These are phyloP conservation scores for Xylaria sp. DNA, from an alignment of 495 filamentous ascomycete species.

Conservation along the genomic window DNA sequence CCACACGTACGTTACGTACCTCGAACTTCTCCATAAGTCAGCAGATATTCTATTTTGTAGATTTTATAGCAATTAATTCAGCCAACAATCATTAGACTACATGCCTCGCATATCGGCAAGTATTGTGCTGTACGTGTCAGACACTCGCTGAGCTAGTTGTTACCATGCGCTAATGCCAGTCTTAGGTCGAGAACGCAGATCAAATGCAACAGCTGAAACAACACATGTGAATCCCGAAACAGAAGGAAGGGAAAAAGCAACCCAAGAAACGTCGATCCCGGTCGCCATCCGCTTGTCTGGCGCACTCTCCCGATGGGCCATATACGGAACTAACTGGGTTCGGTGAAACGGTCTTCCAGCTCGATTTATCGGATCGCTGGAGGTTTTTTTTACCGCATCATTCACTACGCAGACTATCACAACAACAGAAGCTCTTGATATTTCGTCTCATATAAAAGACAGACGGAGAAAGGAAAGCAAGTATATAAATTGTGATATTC, in stretches of 20 bases:
- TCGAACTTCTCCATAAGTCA: background rate
- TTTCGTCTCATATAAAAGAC: background rate
- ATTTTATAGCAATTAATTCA: background rate
- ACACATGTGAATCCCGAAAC: constrained; percentile 20
- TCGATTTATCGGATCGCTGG: background rate
- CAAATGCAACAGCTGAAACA: constrained; percentile 25
- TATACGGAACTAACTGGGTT: background rate
- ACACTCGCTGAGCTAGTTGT: background rate
- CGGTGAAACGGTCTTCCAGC: background rate
- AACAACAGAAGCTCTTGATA: background rate
- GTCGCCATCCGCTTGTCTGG: constrained; percentile 11
- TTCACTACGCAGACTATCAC: background rate
- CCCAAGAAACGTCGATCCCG: constrained; percentile 20
- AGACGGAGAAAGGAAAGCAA: too few species aligned
- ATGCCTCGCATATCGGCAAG: constrained; percentile 1
- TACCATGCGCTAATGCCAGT: constrained; percentile 5
- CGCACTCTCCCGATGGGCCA: background rate
- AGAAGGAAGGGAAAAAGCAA: constrained; percentile 18
- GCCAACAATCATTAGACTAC: background rate
- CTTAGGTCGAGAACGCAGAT: constrained; percentile 2
- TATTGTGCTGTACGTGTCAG: background rate
- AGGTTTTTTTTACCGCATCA: background rate
- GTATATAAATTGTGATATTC: background rate
- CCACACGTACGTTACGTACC: background rate
- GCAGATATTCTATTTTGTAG: background rate